phyloP scores from a whole-genome alignment of 257 asterid species.

The Capsicum baccatum region DNA sequence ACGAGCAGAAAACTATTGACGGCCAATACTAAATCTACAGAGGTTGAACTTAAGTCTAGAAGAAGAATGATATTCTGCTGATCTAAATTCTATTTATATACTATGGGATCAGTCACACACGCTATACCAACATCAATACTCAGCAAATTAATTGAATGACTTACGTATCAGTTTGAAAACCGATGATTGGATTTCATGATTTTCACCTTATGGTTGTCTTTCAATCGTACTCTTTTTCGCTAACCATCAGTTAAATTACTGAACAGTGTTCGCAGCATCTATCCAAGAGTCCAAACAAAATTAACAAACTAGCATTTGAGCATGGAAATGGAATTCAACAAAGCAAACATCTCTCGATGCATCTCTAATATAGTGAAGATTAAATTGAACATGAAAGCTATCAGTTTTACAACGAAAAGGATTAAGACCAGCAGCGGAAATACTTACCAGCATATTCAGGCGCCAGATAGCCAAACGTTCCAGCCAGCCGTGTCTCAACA shows the following conservation, averaged over 20 bases:
- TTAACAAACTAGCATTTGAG: slow-evolving; percentile 17
- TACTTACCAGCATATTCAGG: slow-evolving; percentile 93
- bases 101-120: neutral
- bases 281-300: neutral
- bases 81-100: neutral
- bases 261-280: neutral
- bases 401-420: neutral
- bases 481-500: slow-evolving; percentile 92
- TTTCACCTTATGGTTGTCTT: neutral
- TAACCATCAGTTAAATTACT: neutral
- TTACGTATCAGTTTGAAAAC: neutral
- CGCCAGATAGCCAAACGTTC: slow-evolving; percentile 94
- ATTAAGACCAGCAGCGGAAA: neutral
- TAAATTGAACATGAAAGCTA: slow-evolving; percentile 4
- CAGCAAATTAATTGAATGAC: neutral
- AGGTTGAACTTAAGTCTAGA: neutral
- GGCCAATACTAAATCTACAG: neutral
- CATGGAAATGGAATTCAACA: neutral
- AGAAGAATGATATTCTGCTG: neutral
- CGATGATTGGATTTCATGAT: neutral
- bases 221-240: neutral
- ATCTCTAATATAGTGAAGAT: neutral
- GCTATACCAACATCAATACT: neutral
- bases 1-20: neutral
- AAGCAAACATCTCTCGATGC: neutral